Base-by-base conservation (phyloP, 805 yeast species). In the Candida nonsorbophila region DNA sequence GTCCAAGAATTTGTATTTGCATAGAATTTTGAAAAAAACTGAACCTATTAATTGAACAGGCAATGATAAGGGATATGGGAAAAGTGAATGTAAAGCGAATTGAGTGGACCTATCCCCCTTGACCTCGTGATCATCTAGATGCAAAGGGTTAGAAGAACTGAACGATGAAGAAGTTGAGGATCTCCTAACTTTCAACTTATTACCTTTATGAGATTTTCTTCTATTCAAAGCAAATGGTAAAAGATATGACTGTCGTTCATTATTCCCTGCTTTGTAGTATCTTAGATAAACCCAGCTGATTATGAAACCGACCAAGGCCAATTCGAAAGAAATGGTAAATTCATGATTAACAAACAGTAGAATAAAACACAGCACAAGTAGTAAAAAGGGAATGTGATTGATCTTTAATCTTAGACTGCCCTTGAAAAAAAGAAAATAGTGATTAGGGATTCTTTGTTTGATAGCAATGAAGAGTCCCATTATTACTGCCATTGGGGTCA, bases 371-470 rank as follows among this genome's bases (percentile, higher is more conserved):
- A 17, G 44, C 13, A 48, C 31, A 3, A 53, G 22, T 6, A 52
- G 32, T 7, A 65, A 39, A 23, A 62, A 59, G n/a, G 70, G 59
- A 5, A 67, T 29, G 25, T 61, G 59, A 21, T 66, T 45, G 14
- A 64, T 63, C 40, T 63, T 64, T 23, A 75, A 55, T 36, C 74
- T 63, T 31, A 67, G 30, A 30, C 56, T 36, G 23, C 74, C 72
- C 32, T 66, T 55, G 54, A 76, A 58, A 33, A 73, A 55, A 27
- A 62, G 53, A 40, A 74, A 49, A 39, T 77, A 58, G 55, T 79
- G 74, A 43, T 77, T 79, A 16, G 84, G 79, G 15, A 77, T 68
- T 36, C 79, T 48, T 52, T 79, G 86, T 44, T 77, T 79, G 41
- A 77, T 69, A 4, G 81, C 78, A 3, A 79, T 81, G 16, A 79